These are phyloP conservation scores for Neurospora tetraspora DNA, from an alignment of 495 filamentous ascomycete species.

Conservation along the genomic window DNA sequence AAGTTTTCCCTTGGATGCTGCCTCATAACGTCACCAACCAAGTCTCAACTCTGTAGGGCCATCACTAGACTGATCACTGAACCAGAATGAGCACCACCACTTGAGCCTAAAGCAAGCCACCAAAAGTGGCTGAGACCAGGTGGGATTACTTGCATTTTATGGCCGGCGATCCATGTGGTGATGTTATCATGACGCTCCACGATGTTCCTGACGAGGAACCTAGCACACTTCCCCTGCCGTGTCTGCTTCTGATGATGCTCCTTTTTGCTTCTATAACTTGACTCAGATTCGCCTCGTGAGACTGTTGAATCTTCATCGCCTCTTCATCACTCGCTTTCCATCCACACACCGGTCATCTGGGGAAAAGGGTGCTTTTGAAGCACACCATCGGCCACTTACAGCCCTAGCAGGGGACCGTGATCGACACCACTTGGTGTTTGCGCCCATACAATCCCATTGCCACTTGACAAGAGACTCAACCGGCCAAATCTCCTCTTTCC, in stretches of 20 bases:
- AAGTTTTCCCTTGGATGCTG: background rate
- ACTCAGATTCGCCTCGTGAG: background rate
- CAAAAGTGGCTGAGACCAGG: background rate
- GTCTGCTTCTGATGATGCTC: background rate
- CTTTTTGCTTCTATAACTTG: background rate
- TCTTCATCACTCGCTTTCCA: background rate
- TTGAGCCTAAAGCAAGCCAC: background rate
- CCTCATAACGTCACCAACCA: background rate
- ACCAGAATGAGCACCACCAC: background rate
- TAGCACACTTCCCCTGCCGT: background rate
- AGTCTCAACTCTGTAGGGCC: background rate
- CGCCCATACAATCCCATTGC: background rate
- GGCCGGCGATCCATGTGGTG: background rate
- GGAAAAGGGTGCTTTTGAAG: background rate
- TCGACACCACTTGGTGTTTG: background rate
- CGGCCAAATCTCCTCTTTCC: background rate
- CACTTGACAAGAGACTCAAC: background rate
- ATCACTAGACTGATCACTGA: background rate
- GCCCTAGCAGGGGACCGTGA: background rate
- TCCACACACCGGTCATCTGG: background rate
- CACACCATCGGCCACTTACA: background rate
- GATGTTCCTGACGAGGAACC: background rate
- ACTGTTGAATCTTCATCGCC: background rate
- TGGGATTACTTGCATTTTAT: background rate
- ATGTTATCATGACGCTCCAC: background rate